These are phyloP conservation scores for Heliamphora exappendiculata DNA, from an alignment of 148 eudicot species.

Conservation along the genomic window DNA sequence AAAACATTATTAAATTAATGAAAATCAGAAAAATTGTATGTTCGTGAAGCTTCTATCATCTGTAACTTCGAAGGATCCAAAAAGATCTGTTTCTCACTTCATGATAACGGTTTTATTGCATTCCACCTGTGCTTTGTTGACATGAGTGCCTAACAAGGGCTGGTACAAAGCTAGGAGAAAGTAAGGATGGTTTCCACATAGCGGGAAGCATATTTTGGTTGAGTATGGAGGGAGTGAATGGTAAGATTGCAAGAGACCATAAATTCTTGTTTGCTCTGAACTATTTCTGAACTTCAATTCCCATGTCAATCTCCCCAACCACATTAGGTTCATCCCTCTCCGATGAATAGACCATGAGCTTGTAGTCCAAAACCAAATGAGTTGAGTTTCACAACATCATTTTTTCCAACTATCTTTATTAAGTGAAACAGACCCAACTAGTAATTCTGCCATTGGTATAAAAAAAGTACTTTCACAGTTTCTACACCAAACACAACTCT, in stretches of 20 bases:
- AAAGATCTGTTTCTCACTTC: neutral
- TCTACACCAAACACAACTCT: no score
- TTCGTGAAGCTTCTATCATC: neutral
- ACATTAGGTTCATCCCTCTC: no score
- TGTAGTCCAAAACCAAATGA: no score
- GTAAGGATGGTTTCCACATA: neutral
- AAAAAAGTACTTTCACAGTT: no score
- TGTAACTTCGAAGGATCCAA: neutral
- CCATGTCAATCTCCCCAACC: neutral
- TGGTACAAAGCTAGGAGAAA: neutral
- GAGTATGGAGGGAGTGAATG: neutral
- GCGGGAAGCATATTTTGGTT: neutral
- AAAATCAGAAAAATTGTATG: neutral
- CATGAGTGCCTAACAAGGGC: neutral
- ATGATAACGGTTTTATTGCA: neutral
- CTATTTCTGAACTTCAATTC: neutral
- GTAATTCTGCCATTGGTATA: no score
- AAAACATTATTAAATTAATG: neutral
- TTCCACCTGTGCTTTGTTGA: neutral
- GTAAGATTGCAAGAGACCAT: neutral
- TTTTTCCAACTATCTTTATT: no score
- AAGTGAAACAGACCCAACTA: no score
- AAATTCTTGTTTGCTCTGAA: neutral
- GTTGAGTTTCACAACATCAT: no score
- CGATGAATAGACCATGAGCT: no score